Conservation (phyloP, 2,329 filamentous ascomycete genomes). For the Ophiostoma quercus region DNA sequence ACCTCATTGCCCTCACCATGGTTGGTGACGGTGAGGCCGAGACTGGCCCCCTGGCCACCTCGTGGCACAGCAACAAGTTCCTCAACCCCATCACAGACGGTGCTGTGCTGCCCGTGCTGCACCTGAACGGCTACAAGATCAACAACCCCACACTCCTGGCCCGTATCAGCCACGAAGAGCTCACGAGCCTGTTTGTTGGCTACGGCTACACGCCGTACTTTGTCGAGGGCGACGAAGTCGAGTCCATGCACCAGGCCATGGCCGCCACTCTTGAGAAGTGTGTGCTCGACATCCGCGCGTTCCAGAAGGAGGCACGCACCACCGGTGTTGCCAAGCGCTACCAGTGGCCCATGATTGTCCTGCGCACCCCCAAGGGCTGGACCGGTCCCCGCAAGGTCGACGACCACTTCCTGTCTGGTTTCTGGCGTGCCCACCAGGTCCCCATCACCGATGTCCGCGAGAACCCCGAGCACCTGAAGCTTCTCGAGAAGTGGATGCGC, state of each 20-base stretch:
- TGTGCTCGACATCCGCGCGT: constrained; percentile 61
- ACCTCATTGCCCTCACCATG: constrained; percentile 70
- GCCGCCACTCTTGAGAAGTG: constrained; percentile 69
- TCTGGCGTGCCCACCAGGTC: constrained; percentile 73
- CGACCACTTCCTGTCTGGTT: constrained; percentile 66
- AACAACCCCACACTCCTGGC: constrained; percentile 72
- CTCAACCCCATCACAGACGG: constrained; percentile 73
- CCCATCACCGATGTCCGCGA: constrained; percentile 65
- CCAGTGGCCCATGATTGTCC: constrained; percentile 72
- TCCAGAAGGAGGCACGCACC: constrained; percentile 67
- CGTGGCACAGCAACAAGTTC: constrained; percentile 80
- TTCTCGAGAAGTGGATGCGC: constrained; percentile 72
- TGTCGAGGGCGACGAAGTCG: constrained; percentile 67
- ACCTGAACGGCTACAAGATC: constrained; percentile 82
- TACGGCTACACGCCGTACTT: constrained; percentile 79
- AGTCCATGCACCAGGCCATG: constrained; percentile 78
- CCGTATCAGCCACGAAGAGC: constrained; percentile 67
- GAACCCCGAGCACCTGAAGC: constrained; percentile 60
- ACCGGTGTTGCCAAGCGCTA: constrained; percentile 65
- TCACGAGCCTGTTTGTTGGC: constrained; percentile 62
- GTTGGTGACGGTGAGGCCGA: constrained; percentile 79
- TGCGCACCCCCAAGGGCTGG: constrained; percentile 76
- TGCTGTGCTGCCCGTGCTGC: constrained; percentile 69
- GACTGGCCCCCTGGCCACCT: constrained; percentile 71
- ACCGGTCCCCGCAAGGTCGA: constrained; percentile 68